Percentiles rank a stretch among this genome's conserved stretches.
These are phyloP conservation scores for Raphanus raphanistrum DNA, from an alignment of 345 rosid species.

Conservation along the genomic window DNA sequence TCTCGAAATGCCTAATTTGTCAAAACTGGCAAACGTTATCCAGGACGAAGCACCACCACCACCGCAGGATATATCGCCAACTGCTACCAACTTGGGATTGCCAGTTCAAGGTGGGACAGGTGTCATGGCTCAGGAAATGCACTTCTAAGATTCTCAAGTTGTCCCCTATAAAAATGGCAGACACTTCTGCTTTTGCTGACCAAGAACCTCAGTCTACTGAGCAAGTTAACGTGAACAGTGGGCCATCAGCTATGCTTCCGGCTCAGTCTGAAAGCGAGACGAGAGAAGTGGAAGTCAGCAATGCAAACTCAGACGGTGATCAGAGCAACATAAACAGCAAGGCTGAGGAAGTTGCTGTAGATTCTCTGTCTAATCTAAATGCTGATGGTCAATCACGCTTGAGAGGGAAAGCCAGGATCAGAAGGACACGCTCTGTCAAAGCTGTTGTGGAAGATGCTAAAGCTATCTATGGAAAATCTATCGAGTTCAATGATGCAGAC, in stretches of 20 bases:
- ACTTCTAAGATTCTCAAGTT: conserved; percentile 73
- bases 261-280: conserved; percentile 48
- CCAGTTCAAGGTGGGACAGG: conserved; percentile 58
- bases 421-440: conserved; percentile 73
- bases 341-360: conserved; percentile 49
- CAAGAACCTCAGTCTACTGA: conserved; percentile 34
- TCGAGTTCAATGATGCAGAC: conserved; percentile 48
- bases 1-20: conserved; percentile 45
- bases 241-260: conserved; percentile 47
- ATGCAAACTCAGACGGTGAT: conserved; percentile 46
- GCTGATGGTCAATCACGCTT: conserved; percentile 49
- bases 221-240: conserved; percentile 42
- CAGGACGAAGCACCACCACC: conserved; percentile 34
- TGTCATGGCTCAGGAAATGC: conserved; percentile 82
- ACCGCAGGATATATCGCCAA: conserved; percentile 35
- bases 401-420: conserved; percentile 57
- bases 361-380: conserved; percentile 51
- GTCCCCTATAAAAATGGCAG: conserved; percentile 66
- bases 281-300: conserved; percentile 48
- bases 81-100: conserved; percentile 41
- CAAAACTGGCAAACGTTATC: conserved; percentile 44
- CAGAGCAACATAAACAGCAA: conserved; percentile 56
- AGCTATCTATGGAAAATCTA: conserved; percentile 60
- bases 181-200: conserved; percentile 43
- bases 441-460: conserved; percentile 77